Conservation (phyloP, 345 rosid species). For the Syzygium oleosum region DNA sequence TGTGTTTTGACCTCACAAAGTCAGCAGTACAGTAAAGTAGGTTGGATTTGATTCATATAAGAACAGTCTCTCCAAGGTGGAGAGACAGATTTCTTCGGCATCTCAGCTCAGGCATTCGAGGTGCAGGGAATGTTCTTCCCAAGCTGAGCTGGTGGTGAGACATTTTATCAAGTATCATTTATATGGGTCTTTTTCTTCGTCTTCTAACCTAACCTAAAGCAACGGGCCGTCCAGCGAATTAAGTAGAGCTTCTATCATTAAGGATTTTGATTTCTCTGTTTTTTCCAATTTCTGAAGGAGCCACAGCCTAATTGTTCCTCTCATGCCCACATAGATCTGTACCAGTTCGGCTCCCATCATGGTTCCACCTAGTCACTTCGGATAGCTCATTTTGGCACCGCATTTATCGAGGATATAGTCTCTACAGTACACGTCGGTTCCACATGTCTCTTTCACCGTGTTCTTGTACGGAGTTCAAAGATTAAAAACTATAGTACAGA, state of each 20-base stretch:
- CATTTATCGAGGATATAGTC: neutral
- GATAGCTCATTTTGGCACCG: neutral
- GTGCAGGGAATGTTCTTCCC: neutral
- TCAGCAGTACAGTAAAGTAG: neutral
- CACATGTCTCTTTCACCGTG: neutral
- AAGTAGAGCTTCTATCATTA: neutral
- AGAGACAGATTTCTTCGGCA: neutral
- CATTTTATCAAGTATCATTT: neutral
- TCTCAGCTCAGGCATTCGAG: neutral
- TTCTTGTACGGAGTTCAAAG: neutral
- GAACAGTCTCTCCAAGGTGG: neutral
- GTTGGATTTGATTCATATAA: neutral
- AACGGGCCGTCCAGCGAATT: neutral
- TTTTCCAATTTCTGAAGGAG: neutral
- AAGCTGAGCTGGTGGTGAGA: neutral
- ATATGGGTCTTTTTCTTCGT: neutral
- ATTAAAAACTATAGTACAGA: neutral
- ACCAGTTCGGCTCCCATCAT: neutral
- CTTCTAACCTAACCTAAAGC: neutral
- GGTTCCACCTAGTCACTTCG: neutral
- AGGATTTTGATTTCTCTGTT: neutral
- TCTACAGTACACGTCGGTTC: neutral
- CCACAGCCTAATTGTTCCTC: neutral
- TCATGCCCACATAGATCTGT: neutral
- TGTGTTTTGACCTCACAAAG: neutral